Conservation (phyloP, 345 rosid species). For the Eucalyptus sp. region DNA sequence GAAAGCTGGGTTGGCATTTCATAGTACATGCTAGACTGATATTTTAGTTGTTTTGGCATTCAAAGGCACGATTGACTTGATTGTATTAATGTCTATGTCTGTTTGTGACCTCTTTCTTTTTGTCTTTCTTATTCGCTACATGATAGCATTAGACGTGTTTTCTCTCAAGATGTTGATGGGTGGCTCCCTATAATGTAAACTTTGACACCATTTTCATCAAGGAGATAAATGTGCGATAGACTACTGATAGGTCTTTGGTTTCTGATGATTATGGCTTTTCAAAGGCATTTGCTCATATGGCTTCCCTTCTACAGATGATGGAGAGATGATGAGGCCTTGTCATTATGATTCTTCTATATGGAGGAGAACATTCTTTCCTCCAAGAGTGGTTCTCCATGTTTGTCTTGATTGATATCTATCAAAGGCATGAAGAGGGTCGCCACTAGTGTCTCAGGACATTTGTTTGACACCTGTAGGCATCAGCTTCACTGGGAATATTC, state of each 20-base stretch:
- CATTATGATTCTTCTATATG: conserved; percentile 7
- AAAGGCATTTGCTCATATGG: not conserved
- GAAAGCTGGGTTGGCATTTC: not conserved
- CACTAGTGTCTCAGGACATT: conserved; percentile 10
- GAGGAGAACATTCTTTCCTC: not conserved
- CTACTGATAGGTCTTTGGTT: not conserved
- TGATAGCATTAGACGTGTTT: not conserved
- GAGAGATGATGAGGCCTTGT: conserved; percentile 21
- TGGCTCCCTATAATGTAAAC: not conserved
- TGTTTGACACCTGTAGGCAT: conserved; percentile 10
- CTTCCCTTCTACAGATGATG: conserved; percentile 14
- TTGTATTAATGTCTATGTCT: not conserved
- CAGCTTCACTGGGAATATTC: not conserved
- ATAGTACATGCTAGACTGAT: not conserved
- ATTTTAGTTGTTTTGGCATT: not conserved
- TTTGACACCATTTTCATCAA: not conserved
- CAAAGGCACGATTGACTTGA: not conserved
- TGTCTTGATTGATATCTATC: conserved; percentile 27
- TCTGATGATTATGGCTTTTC: not conserved
- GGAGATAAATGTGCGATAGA: not conserved
- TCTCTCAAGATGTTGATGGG: not conserved
- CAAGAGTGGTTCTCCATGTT: not conserved
- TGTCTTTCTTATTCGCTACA: not conserved
- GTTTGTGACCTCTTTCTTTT: not conserved
- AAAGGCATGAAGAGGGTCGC: conserved; percentile 42